Percentiles rank a stretch among this genome's conserved stretches.
Evolutionary conservation across 169 alveolate species (phyloP).

Genomic region (Eimeria sp.): DNA sequence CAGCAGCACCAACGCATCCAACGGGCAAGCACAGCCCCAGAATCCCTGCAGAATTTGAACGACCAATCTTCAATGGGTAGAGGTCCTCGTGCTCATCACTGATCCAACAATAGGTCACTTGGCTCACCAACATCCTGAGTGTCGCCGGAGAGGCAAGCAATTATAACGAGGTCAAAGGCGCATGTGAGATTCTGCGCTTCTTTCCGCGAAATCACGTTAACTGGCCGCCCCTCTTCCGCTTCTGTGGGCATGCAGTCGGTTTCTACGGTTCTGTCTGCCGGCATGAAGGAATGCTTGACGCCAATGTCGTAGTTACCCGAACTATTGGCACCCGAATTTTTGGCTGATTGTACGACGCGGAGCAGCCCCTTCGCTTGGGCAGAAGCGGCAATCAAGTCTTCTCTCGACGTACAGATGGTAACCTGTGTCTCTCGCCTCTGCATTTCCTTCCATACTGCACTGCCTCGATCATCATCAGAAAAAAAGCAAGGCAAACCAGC

Average conservation of each 20-base stretch:
- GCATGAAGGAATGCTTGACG: constrained; percentile 1
- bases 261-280: neutral
- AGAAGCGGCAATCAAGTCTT: constrained; percentile 62
- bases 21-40: neutral
- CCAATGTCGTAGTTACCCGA: constrained; percentile 11
- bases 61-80: too few species aligned
- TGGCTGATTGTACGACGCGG: constrained; percentile 3
- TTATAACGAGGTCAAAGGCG: constrained; percentile 30
- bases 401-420: constrained; percentile 58
- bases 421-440: constrained; percentile 46
- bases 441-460: constrained; percentile 24
- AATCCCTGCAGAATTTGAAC: neutral
- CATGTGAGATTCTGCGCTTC: constrained; percentile 2
- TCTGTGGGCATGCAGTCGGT: neutral
- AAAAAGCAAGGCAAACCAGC: constrained; percentile 35
- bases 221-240: constrained; percentile 45
- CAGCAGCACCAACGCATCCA: neutral
- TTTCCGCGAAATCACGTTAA: constrained; percentile 53
- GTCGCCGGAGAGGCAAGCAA: constrained; percentile 51
- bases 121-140: constrained; percentile 48
- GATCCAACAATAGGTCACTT: neutral
- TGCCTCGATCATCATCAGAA: neutral
- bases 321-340: too few species aligned
- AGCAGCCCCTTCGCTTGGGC: neutral
- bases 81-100: neutral